Percentiles rank a stretch among this genome's conserved stretches.
phyloP scores from a whole-genome alignment of 2,329 filamentous ascomycete genomes.

The Thelonectria blattea region DNA sequence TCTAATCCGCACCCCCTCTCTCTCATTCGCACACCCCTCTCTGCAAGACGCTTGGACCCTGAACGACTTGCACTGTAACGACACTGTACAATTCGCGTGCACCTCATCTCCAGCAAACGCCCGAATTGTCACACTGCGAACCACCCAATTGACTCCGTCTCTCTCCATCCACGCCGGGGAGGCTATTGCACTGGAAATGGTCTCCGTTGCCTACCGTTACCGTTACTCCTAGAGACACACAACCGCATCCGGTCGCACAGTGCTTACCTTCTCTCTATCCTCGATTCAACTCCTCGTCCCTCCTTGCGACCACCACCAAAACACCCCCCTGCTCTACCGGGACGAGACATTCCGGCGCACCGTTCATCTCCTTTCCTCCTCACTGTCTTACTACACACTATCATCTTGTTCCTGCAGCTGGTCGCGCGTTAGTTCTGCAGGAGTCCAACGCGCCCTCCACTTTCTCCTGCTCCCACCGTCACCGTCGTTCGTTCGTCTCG shows the following conservation, averaged over 20 bases:
- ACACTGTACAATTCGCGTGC: too few relatives aligned
- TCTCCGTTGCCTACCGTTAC: neutral
- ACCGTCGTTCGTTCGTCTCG: neutral
- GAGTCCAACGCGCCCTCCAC: neutral
- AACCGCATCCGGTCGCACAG: neutral
- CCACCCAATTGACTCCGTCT: neutral
- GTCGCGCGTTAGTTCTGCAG: neutral
- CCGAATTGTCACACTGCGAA: too few relatives aligned
- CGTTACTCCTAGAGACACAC: neutral
- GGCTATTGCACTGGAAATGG: neutral
- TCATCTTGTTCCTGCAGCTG: neutral
- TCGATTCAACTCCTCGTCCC: neutral
- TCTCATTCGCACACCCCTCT: neutral
- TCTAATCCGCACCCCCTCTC: neutral
- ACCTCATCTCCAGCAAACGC: too few relatives aligned
- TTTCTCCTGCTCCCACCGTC: neutral
- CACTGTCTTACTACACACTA: neutral
- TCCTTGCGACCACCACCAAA: neutral
- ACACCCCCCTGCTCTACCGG: neutral
- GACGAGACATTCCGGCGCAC: neutral
- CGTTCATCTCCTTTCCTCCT: slow-evolving; percentile 1
- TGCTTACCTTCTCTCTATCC: neutral
- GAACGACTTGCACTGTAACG: too few relatives aligned
- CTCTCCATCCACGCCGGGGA: slow-evolving; percentile 11
- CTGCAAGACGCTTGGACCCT: neutral